A percentile compares a stretch with the other conserved stretches of the same genome.
Evolutionary conservation across 208 protist genomes (phyloP).

Genomic region (Pavlovales sp.): DNA sequence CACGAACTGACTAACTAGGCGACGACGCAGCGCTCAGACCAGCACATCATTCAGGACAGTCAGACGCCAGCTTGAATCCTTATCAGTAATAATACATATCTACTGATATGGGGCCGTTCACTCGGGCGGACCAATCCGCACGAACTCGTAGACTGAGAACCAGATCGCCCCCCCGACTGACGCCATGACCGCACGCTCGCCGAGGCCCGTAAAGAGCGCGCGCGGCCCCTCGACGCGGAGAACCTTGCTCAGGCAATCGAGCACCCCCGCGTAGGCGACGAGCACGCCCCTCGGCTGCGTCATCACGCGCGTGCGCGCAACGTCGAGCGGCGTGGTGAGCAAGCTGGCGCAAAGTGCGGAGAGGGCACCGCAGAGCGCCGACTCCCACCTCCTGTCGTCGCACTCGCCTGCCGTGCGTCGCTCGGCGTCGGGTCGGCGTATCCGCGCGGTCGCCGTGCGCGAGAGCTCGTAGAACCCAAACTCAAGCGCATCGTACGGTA

Average conservation of each 20-base stretch:
- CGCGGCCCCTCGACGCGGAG: neutral
- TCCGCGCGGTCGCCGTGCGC: too few species aligned
- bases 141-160: neutral
- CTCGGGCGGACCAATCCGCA: neutral
- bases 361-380: neutral
- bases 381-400: neutral
- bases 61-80: too few species aligned
- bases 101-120: too few species aligned
- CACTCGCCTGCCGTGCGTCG: neutral
- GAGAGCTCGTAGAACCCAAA: neutral
- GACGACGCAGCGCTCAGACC: too few species aligned
- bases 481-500: neutral
- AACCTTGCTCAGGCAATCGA: neutral
- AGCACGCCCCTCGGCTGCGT: neutral
- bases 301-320: neutral
- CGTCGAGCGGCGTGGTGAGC: neutral
- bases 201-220: neutral
- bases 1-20: too few species aligned
- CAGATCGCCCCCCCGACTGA: neutral
- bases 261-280: neutral
- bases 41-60: too few species aligned
- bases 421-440: neutral
- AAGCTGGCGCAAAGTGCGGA: neutral
- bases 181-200: neutral
- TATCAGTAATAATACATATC: too few species aligned